Percentiles rank a stretch among this genome's conserved stretches.
phyloP scores from a whole-genome alignment of 176 grass and related monocot genomes.

The Phragmites australis region DNA sequence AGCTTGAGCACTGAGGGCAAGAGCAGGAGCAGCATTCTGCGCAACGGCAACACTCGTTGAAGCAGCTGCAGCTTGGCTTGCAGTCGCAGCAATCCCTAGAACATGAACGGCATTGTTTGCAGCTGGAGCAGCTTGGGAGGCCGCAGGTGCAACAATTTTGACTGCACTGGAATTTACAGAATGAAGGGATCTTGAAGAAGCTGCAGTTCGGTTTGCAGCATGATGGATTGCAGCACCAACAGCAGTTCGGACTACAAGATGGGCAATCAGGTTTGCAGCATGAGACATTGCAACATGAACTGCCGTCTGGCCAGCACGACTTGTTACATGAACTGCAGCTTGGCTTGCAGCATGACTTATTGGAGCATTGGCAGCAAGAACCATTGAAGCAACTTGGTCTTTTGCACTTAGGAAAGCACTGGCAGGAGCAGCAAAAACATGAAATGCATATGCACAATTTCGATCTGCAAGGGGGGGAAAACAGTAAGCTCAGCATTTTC shows the following conservation, averaged over 20 bases:
- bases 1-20: conserved; percentile 14
- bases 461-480: conserved; percentile 41
- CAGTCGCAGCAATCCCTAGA: conserved; percentile 21
- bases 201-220: conserved; percentile 29
- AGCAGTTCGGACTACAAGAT: conserved; percentile 16
- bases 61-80: conserved; percentile 37
- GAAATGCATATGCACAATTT: conserved; percentile 42
- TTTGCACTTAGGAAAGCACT: conserved; percentile 26
- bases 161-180: conserved; percentile 1
- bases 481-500: neutral
- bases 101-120: conserved; percentile 36
- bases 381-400: conserved; percentile 25
- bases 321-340: conserved; percentile 27
- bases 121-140: neutral
- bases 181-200: conserved; percentile 8
- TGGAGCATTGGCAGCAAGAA: conserved; percentile 41
- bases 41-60: conserved; percentile 39
- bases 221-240: neutral
- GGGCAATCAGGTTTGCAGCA: conserved; percentile 12
- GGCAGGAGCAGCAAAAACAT: conserved; percentile 51
- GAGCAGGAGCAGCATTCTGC: conserved; percentile 41
- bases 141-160: conserved; percentile 20
- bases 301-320: conserved; percentile 20
- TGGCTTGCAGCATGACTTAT: conserved; percentile 35
- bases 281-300: neutral